Conservation (phyloP, 495 filamentous ascomycete species). For the Aspergillus indologenus region DNA sequence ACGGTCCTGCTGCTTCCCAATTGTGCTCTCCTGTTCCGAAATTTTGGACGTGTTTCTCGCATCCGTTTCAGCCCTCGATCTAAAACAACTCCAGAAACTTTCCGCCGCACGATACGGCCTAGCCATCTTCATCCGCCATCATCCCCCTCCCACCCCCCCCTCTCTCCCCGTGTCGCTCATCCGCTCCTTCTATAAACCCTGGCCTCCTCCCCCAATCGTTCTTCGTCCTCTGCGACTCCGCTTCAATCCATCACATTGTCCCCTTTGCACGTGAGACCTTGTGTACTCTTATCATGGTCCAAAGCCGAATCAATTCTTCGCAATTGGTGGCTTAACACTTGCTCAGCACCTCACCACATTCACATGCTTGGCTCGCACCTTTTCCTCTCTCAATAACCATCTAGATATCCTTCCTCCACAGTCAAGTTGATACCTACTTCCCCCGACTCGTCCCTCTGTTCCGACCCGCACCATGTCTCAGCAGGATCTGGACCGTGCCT, state of each 20-base stretch:
- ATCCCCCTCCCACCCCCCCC: not conserved
- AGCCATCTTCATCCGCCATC: too few species aligned
- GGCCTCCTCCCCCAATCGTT: not conserved
- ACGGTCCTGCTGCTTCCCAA: not conserved
- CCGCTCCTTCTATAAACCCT: not conserved
- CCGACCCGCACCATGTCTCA: slow-evolving; percentile 17
- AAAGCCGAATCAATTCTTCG: slow-evolving; percentile 10
- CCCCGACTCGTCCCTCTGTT: slow-evolving; percentile 15
- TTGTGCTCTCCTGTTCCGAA: not conserved
- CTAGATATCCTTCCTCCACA: not conserved
- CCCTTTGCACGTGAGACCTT: not conserved
- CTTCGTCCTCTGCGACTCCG: not conserved
- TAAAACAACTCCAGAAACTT: slow-evolving; percentile 5
- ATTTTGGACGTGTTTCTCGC: slow-evolving; percentile 1
- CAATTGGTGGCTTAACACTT: slow-evolving; percentile 19
- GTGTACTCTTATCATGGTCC: slow-evolving; percentile 18
- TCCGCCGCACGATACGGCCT: slow-evolving; percentile 3
- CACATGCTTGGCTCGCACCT: slow-evolving; percentile 1
- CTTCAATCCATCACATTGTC: not conserved
- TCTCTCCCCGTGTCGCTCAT: slow-evolving; percentile 4
- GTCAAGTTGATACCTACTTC: slow-evolving; percentile 8
- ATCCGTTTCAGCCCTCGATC: slow-evolving; percentile 4
- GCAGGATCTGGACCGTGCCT: slow-evolving; percentile 32
- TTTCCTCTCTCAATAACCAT: not conserved
- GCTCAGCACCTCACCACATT: slow-evolving; percentile 7